Evolutionary conservation across 176 grass and related monocot genomes (phyloP).

Genomic region (Oryza longistaminata): DNA sequence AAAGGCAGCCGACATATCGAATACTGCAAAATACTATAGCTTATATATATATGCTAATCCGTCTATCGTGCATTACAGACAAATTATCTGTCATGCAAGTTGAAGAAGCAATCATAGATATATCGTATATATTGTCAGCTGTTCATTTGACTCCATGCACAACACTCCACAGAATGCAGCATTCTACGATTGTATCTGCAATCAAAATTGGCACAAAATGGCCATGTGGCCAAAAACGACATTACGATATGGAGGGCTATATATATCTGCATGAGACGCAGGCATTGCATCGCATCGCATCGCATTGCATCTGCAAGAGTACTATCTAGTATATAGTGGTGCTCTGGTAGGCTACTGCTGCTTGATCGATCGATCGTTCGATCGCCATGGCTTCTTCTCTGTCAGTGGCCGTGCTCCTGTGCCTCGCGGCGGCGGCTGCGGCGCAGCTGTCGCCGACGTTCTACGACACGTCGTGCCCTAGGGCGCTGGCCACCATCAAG

Average conservation of each 20-base stretch:
- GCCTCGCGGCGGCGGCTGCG: conserved; percentile 29
- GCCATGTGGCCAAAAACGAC: background rate
- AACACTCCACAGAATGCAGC: conserved; percentile 11
- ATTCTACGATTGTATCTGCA: background rate
- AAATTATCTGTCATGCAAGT: background rate
- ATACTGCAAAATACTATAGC: background rate
- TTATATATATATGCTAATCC: background rate
- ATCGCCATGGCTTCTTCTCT: conserved; percentile 29
- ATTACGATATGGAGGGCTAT: conserved; percentile 8
- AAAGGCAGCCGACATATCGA: background rate
- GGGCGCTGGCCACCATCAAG: conserved; percentile 58
- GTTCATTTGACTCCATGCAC: background rate
- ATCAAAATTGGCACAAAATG: background rate
- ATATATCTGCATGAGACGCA: conserved; percentile 48
- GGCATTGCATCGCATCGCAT: background rate
- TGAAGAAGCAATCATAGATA: background rate
- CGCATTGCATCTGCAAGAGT: background rate
- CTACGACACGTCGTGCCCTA: conserved; percentile 67
- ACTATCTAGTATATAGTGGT: too few species aligned
- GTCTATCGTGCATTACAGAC: background rate
- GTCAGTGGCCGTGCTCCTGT: conserved; percentile 19
- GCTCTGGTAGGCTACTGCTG: background rate
- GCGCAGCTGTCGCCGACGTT: conserved; percentile 86
- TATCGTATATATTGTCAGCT: background rate
- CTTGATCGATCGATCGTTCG: background rate